Base-by-base conservation (phyloP, 305 asterid species). In the Striga hermonthica region DNA sequence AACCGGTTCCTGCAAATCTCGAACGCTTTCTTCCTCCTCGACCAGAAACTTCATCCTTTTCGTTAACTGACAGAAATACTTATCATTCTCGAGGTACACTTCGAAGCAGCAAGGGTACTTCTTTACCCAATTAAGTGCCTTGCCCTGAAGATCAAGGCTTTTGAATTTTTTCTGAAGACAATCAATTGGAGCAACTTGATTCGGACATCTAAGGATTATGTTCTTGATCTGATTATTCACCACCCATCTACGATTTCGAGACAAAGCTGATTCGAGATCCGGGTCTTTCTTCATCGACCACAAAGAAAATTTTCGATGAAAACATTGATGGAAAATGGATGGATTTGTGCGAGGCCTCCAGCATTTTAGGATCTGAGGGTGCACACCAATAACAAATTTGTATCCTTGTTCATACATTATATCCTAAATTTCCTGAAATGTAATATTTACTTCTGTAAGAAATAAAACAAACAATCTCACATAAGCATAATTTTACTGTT, bases 271-370 rank as follows among this genome's bases (percentile, higher is more conserved):
- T 73, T 92, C 97, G 57, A 92, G 97, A 64, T 89, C 93, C 0
- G 93, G 88, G 45, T 92, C 95, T 76, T 92, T 92, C 93, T 87
- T 89, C 98, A 91, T 92, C 31, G 98, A 89, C 97, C 96, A 92
- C 57, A 92, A 71, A 13, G 98, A 78, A 62, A 78, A 80, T 22
- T 72, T 68, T 72, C 90, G 75, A 36, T 15, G 72, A 38, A 65
- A 44, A 49, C 49, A 60, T 45, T 47, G 64, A 67, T 52, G 9
- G 58, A 70, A 50, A 38, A 64, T 69, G 71, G 74, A 56, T 31
- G 65, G 67, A 57, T 34, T 59, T 8, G 37, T 68, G 48, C 40
- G 43, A 44, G 65, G 36, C 44, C 69, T 66, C 73, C 79, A 64
- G 64, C 48, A 57, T 68, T 66, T 75, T 40, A 9, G 57, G 68